Evolutionary conservation across 345 rosid genomes (phyloP), one percentile per base, ranked within the genome.

Genomic region (Rhizophora apiculata): DNA sequence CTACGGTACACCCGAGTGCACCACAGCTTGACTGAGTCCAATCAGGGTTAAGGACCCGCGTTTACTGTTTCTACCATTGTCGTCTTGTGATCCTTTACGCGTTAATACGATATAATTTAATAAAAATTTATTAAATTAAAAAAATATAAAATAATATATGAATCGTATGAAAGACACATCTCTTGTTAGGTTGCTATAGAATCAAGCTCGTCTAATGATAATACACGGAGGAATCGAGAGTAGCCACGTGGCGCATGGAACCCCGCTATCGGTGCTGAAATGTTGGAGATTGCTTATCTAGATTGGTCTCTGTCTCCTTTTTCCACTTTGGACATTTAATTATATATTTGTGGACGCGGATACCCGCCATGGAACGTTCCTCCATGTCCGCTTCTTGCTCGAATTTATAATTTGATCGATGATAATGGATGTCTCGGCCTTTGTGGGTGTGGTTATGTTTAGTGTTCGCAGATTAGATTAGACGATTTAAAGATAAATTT

Each of bases 181-280:
- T 34, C 8, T 34, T 6, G 0, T 34, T 34, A 6, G 0, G 4
- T n/a, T 53, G n/a, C 3, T 1, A 52, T 20, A 20, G 18, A 19
- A 20, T 1, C 8, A 34, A 7, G 1, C 8, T 7, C 9, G 7
- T 34, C 1, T 34, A 34, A 34, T 34, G 6, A 32, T 8, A 10
- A 24, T 24, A 3, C 0, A 3, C 1, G 60, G 11, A 27, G 39
- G 68, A 49, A 64, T 64, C 57, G 3, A 26, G 68, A 26, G 20
- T 27, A 6, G n/a, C 67, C 67, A 64, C 36, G 67, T 49, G 57
- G 68, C 49, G 68, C 21, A 48, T 19, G 39, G 1, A 26, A 46
- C 26, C 68, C 68, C 57, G 19, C 39, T 49, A 27, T 27, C 68
- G 29, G 37, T 27, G 57, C 24, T 37, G 10, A n/a, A 8, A 48